Percentiles rank a stretch among this genome's conserved stretches.
Conservation (phyloP, 2,329 filamentous ascomycete genomes). For the Aplosporella prunicola region DNA sequence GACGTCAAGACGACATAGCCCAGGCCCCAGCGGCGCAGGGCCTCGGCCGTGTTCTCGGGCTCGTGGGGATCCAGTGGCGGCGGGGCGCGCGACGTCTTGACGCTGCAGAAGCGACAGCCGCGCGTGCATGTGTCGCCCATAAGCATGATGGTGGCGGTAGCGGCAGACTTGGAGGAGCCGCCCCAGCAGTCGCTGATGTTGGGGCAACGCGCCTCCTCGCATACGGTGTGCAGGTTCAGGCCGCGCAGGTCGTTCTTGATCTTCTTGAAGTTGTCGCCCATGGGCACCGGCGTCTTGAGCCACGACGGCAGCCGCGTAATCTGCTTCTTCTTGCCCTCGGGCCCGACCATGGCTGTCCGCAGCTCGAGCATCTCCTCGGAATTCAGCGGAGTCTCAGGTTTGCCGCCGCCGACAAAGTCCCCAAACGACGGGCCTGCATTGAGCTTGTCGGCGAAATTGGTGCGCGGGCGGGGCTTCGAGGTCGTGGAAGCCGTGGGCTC, state of each 20-base stretch:
- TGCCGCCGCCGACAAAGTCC: constrained; percentile 48
- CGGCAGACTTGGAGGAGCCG: constrained; percentile 74
- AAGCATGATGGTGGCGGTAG: constrained; percentile 97
- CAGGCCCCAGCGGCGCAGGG: constrained; percentile 81
- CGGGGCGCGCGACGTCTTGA: constrained; percentile 72
- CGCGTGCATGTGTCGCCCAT: constrained; percentile 98
- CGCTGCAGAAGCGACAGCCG: constrained; percentile 92
- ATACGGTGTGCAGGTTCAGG: constrained; percentile 86
- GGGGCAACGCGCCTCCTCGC: constrained; percentile 92
- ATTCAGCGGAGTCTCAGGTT: constrained; percentile 28
- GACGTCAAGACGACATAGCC: constrained; percentile 92
- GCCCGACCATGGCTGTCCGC: constrained; percentile 52
- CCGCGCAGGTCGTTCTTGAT: constrained; percentile 91
- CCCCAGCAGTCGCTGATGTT: constrained; percentile 99
- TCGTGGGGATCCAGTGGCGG: constrained; percentile 89
- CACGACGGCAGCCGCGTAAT: constrained; percentile 75
- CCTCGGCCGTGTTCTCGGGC: constrained; percentile 93
- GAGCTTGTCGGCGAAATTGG: constrained; percentile 52
- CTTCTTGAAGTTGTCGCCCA: constrained; percentile 78
- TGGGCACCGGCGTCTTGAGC: constrained; percentile 93
- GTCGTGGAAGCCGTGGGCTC: constrained; percentile 16
- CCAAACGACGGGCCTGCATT: constrained; percentile 56
- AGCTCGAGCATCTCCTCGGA: constrained; percentile 49
- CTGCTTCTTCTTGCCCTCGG: constrained; percentile 52
- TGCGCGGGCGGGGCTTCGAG: constrained; percentile 35